These are phyloP conservation scores for Gloeostereum incarnatum DNA, from an alignment of 768 basidiomycete genomes.

Conservation along the genomic window DNA sequence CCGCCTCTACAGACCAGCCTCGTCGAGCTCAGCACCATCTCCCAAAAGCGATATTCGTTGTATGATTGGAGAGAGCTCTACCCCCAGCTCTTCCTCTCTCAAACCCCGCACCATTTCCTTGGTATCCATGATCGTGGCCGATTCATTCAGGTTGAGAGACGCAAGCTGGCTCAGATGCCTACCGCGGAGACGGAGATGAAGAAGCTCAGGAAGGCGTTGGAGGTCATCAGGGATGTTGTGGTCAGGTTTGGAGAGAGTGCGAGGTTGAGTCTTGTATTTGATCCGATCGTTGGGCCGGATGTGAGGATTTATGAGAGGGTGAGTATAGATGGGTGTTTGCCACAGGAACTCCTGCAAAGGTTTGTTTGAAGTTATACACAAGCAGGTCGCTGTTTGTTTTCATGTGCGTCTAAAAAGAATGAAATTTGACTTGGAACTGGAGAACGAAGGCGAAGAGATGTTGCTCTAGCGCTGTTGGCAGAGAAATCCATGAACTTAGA, in stretches of 20 bases:
- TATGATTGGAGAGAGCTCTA: slow-evolving; percentile 35
- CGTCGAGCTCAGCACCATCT: slow-evolving; percentile 24
- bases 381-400: too few species aligned
- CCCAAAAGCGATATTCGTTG: slow-evolving; percentile 9
- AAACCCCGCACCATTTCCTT: slow-evolving; percentile 31
- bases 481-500: too few species aligned
- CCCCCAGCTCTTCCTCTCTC: slow-evolving; percentile 40
- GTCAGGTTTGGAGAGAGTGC: slow-evolving; percentile 42
- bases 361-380: too few species aligned
- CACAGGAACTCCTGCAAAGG: background rate
- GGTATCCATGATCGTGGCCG: slow-evolving; percentile 28
- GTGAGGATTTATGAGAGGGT: slow-evolving; percentile 43
- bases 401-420: too few species aligned
- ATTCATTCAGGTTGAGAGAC: slow-evolving; percentile 22
- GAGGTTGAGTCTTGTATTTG: slow-evolving; percentile 46
- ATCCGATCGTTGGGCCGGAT: slow-evolving; percentile 28
- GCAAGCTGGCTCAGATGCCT: slow-evolving; percentile 15
- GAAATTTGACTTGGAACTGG: too few species aligned
- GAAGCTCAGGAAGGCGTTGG: slow-evolving; percentile 17
- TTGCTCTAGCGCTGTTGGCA: too few species aligned
- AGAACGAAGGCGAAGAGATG: too few species aligned
- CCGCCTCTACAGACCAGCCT: slow-evolving; percentile 24
- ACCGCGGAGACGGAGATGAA: slow-evolving; percentile 13
- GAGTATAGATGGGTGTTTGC: slow-evolving; percentile 7
- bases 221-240: slow-evolving; percentile 35